Evolutionary conservation across 2,329 filamentous ascomycete genomes (phyloP).

Genomic region (Teratosphaeria destructans): DNA sequence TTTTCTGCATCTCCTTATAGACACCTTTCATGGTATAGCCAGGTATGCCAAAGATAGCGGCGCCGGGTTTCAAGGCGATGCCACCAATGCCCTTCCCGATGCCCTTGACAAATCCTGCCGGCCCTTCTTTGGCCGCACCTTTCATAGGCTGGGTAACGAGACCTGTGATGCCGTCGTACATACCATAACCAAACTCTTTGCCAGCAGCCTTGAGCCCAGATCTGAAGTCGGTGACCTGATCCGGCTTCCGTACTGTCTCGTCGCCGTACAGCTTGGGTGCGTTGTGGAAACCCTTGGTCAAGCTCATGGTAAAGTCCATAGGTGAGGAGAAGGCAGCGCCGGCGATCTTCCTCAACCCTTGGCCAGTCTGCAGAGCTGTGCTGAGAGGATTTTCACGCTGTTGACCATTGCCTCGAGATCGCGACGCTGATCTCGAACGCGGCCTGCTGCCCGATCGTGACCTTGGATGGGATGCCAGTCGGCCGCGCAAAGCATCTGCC

Average conservation of each 20-base stretch:
- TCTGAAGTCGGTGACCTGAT: constrained; percentile 67
- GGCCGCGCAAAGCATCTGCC: constrained; percentile 14
- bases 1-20: constrained; percentile 59
- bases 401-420: neutral
- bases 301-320: constrained; percentile 72
- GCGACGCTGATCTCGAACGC: neutral
- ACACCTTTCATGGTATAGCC: constrained; percentile 71
- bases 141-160: constrained; percentile 62
- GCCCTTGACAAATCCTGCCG: constrained; percentile 61
- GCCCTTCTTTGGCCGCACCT: constrained; percentile 53
- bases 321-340: constrained; percentile 54
- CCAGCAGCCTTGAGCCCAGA: constrained; percentile 64
- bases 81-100: constrained; percentile 71
- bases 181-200: constrained; percentile 58
- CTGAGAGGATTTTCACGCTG: constrained; percentile 12
- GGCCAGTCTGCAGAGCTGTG: constrained; percentile 22
- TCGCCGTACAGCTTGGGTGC: constrained; percentile 78
- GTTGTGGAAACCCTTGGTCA: constrained; percentile 82
- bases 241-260: constrained; percentile 64
- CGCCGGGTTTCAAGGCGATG: constrained; percentile 61
- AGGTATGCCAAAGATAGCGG: constrained; percentile 46
- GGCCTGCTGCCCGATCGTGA: constrained; percentile 14
- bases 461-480: constrained; percentile 8
- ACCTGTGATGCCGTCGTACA: constrained; percentile 68
- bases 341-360: constrained; percentile 27